Base-by-base conservation (phyloP, 441 rosid species). In the Brassica hybrid region DNA sequence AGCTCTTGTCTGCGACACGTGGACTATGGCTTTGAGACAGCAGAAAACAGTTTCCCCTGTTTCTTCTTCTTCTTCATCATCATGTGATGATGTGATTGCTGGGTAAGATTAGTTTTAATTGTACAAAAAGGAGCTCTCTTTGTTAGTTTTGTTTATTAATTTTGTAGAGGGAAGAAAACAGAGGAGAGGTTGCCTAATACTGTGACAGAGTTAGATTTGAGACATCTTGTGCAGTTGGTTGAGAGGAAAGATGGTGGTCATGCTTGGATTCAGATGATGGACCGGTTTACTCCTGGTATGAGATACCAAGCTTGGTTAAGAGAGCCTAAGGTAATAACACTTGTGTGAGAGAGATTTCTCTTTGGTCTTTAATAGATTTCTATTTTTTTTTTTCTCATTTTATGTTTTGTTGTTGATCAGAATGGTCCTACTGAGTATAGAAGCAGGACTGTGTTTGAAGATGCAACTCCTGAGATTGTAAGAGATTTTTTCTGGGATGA, bases 401-500 rank as follows among this genome's bases (percentile, higher is more conserved):
- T 65, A 18, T 50, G 21, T 12, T 48, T 18, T 17, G 69, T 72
- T 56, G 5, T 70, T 16, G 17, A 67, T 56, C 79, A 89, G 97
- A 85, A 61, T 68, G 92, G 93, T 61, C 98, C 97, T 60, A 87
- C 96, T 12, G 89, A 90, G 67, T 92, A 88, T 72, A 88, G 88
- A 17, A 84, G 84, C 76, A 80, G 85, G 71, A 91, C 93, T 1
- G 81, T 91, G 23, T 88, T 89, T 76, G 96, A 90, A 77, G 86
- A 89, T 83, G 89, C 87, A 58, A 77, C 85, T 0, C 86, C 98
- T 5, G 89, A 86, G 82, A 32, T 79, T 54, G 79, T 91, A 81
- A 87, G 96, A 78, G 97, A 91, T 76, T 92, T 94, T 74, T 94
- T 89, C 64, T 91, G 97, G 98, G 98, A 94, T 30, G 94, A 94